These are phyloP conservation scores for Trichophyton simii DNA, from an alignment of 2,329 filamentous ascomycete genomes.

Conservation along the genomic window DNA sequence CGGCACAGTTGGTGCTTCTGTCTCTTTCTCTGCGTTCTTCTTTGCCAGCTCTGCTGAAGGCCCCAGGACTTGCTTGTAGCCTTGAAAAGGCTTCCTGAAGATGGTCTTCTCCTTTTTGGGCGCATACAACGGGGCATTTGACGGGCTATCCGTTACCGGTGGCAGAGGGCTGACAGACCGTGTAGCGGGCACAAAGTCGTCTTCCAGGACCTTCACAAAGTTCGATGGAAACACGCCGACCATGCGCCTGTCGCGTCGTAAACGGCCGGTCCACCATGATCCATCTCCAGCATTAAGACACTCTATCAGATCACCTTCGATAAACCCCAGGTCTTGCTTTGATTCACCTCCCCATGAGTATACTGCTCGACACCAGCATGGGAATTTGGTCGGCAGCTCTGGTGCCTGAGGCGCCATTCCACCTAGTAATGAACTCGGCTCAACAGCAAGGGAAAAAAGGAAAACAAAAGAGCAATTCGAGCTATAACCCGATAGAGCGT, in stretches of 20 bases:
- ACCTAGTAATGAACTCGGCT: neutral
- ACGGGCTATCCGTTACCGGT: conserved; percentile 15
- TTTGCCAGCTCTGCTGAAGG: conserved; percentile 25
- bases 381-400: conserved; percentile 61
- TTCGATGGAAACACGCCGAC: conserved; percentile 94
- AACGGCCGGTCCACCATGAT: conserved; percentile 92
- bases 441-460: neutral
- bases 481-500: neutral
- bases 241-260: conserved; percentile 79
- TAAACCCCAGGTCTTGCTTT: conserved; percentile 88
- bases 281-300: conserved; percentile 95
- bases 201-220: conserved; percentile 81
- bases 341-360: conserved; percentile 95
- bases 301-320: conserved; percentile 96
- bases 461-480: neutral
- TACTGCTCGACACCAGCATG: conserved; percentile 80
- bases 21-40: conserved; percentile 22
- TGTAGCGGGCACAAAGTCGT: conserved; percentile 62
- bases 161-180: conserved; percentile 43
- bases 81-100: conserved; percentile 53
- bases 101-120: conserved; percentile 48
- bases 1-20: neutral
- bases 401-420: conserved; percentile 37
- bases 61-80: conserved; percentile 42
- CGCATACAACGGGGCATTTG: conserved; percentile 35